Percentiles rank a stretch among this genome's conserved stretches.
These are phyloP conservation scores for Starmerella etchellsii DNA, from an alignment of 805 yeast species.

Conservation along the genomic window DNA sequence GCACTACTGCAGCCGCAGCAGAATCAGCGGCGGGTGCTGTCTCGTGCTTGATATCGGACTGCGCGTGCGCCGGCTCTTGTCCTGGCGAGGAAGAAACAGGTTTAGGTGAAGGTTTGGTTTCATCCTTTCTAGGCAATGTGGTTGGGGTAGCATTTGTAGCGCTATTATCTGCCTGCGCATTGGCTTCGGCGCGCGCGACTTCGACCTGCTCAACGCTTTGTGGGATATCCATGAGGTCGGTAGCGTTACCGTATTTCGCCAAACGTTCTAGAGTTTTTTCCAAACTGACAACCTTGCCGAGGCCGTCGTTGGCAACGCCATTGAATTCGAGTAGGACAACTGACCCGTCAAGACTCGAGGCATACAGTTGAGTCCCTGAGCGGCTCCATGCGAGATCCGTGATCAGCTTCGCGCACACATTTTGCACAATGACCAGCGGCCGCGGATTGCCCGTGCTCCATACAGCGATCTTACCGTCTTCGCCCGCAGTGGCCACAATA, in stretches of 20 bases:
- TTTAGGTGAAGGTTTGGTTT: too few species aligned
- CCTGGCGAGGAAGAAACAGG: too few species aligned
- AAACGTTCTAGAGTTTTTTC: conserved; percentile 57
- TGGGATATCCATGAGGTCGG: conserved; percentile 73
- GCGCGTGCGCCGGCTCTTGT: too few species aligned
- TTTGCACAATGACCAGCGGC: conserved; percentile 70
- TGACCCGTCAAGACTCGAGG: conserved; percentile 75
- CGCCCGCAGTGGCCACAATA: conserved; percentile 90
- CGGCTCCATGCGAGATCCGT: conserved; percentile 88
- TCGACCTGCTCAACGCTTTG: conserved; percentile 70
- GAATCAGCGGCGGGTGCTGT: neutral
- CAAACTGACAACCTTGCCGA: conserved; percentile 41
- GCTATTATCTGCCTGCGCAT: too few species aligned
- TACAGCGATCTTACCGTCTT: conserved; percentile 72
- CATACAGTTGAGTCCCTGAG: conserved; percentile 57
- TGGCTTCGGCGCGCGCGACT: too few species aligned
- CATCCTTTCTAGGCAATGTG: too few species aligned
- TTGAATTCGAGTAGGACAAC: conserved; percentile 58
- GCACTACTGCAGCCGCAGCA: neutral
- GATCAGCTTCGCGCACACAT: conserved; percentile 61
- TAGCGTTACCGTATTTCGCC: conserved; percentile 75
- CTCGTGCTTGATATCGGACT: too few species aligned
- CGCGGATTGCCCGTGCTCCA: conserved; percentile 73
- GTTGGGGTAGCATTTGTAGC: too few species aligned
- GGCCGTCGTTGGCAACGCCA: conserved; percentile 24